A percentile compares a stretch with the other conserved stretches of the same genome.
Conservation (phyloP, 2,329 filamentous ascomycete genomes). For the Aspergillus calidoustus region DNA sequence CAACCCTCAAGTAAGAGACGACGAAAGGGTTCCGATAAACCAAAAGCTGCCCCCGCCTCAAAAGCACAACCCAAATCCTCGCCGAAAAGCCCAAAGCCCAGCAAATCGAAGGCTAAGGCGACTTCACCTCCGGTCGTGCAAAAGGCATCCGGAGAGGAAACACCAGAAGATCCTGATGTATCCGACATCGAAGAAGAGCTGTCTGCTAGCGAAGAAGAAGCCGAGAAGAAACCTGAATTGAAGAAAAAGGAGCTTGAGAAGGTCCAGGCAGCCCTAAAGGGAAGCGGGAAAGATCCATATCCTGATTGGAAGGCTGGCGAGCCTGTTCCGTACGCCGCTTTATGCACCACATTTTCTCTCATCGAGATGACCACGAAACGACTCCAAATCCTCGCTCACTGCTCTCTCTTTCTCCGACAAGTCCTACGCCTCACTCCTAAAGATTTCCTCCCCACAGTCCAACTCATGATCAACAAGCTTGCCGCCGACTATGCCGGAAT, state of each 20-base stretch:
- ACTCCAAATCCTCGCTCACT: conserved; percentile 84
- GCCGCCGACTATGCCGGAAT: conserved; percentile 96
- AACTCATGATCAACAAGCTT: conserved; percentile 97
- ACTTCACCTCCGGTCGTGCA: conserved; percentile 33
- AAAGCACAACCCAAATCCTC: conserved; percentile 28
- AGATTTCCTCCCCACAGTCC: conserved; percentile 83
- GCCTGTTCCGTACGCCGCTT: conserved; percentile 89
- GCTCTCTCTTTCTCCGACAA: conserved; percentile 87
- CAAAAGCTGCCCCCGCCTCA: conserved; percentile 41
- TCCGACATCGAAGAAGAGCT: conserved; percentile 39
- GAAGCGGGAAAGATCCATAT: conserved; percentile 76
- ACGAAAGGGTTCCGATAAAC: conserved; percentile 36
- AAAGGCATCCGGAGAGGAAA: conserved; percentile 54
- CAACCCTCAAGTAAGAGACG: conserved; percentile 64
- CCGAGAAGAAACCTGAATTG: conserved; percentile 70
- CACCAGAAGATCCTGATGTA: conserved; percentile 30
- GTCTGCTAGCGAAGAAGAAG: conserved; percentile 58
- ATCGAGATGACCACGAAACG: conserved; percentile 95
- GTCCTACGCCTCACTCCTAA: conserved; percentile 88
- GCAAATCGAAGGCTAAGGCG: conserved; percentile 25
- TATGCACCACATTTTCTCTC: conserved; percentile 92
- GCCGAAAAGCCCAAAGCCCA: conserved; percentile 25
- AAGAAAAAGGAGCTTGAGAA: conserved; percentile 78
- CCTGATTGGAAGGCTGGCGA: conserved; percentile 91
- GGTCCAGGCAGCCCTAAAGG: conserved; percentile 75